Conservation (phyloP, 2,329 filamentous ascomycete species). For the Cadophora malorum region DNA sequence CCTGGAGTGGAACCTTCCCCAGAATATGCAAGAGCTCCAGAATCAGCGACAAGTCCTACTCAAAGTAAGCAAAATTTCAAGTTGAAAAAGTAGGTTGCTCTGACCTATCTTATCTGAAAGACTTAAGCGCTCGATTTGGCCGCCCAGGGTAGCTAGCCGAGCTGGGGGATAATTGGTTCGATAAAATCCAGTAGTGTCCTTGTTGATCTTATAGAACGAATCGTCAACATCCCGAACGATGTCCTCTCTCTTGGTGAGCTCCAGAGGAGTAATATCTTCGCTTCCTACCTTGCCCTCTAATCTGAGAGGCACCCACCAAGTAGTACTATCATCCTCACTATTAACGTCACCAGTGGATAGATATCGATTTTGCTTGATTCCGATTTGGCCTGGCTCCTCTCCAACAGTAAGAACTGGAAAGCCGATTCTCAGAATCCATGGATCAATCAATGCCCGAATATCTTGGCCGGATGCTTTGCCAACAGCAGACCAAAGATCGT, state of each 20-base stretch:
- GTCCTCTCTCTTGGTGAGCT: slow-evolving; percentile 78
- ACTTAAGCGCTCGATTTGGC: slow-evolving; percentile 75
- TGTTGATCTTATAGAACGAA: slow-evolving; percentile 93
- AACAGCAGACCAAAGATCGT: slow-evolving; percentile 88
- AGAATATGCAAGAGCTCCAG: slow-evolving; percentile 85
- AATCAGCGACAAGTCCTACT: slow-evolving; percentile 76
- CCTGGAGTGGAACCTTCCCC: slow-evolving; percentile 84
- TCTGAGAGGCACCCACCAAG: slow-evolving; percentile 94
- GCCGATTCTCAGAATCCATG: slow-evolving; percentile 95
- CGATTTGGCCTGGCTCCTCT: slow-evolving; percentile 83
- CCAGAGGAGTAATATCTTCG: slow-evolving; percentile 65
- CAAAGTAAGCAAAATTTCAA: slow-evolving; percentile 11
- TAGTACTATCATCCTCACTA: slow-evolving; percentile 87
- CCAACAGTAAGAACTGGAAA: slow-evolving; percentile 88
- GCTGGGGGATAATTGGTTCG: slow-evolving; percentile 91
- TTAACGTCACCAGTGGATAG: slow-evolving; percentile 90
- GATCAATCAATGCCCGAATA: slow-evolving; percentile 85
- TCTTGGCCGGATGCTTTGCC: slow-evolving; percentile 88
- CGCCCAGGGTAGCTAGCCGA: slow-evolving; percentile 80
- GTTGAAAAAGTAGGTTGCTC: background rate
- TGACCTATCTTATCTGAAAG: slow-evolving; percentile 87
- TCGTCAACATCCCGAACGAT: slow-evolving; percentile 77
- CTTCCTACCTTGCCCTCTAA: slow-evolving; percentile 77
- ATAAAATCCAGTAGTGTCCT: slow-evolving; percentile 79
- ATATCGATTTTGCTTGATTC: slow-evolving; percentile 86